These are phyloP conservation scores for Afroboletus lepidellus DNA, from an alignment of 1,284 basidiomycete species.

Conservation along the genomic window DNA sequence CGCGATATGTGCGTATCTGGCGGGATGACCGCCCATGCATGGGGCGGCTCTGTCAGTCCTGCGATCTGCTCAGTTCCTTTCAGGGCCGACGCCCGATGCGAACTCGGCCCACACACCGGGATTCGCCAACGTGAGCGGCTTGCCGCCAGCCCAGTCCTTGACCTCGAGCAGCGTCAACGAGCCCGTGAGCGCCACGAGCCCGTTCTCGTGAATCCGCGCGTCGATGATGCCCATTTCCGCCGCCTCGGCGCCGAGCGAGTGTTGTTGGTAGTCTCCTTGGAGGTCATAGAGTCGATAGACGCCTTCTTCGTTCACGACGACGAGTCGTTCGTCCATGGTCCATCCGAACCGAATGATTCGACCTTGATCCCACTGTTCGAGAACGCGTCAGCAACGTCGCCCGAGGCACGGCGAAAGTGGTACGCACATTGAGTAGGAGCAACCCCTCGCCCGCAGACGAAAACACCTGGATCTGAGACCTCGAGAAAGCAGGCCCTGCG, in stretches of 20 bases:
- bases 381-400: constrained; percentile 19
- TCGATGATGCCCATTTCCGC: constrained; percentile 84
- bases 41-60: constrained; percentile 76
- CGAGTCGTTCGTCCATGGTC: constrained; percentile 78
- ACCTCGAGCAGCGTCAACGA: constrained; percentile 79
- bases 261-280: constrained; percentile 80
- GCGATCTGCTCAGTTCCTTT: constrained; percentile 14
- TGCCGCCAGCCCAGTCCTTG: constrained; percentile 79
- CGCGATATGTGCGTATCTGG: constrained; percentile 84
- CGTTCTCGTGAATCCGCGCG: constrained; percentile 82
- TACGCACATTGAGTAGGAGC: constrained; percentile 67
- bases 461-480: constrained; percentile 76
- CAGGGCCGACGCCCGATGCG: constrained; percentile 1
- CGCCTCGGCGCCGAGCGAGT: constrained; percentile 83
- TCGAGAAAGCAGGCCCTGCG: constrained; percentile 58
- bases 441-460: constrained; percentile 72
- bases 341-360: constrained; percentile 82
- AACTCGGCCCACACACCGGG: constrained; percentile 53
- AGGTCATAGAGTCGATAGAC: constrained; percentile 89
- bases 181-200: constrained; percentile 84
- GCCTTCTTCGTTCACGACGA: constrained; percentile 90
- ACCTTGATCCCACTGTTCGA: constrained; percentile 76
- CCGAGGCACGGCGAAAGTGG: constrained; percentile 24
- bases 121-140: constrained; percentile 65
- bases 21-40: constrained; percentile 83